Evolutionary conservation across 176 grass and related monocot species (phyloP).

Genomic region (Juncus inflexus): DNA sequence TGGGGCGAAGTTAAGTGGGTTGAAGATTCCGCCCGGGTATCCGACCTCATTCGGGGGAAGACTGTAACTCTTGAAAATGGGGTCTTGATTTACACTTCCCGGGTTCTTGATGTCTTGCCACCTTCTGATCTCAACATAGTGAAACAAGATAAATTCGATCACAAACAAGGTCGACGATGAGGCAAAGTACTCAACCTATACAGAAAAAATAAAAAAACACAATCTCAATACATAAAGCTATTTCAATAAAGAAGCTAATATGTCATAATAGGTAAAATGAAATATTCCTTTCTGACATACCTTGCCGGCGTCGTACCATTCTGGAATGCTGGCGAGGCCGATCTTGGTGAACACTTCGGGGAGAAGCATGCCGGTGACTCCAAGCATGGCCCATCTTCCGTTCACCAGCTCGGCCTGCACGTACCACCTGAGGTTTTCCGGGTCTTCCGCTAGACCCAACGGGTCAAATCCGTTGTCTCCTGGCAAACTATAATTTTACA

Average conservation of each 20-base stretch:
- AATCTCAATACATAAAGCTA: too few relatives aligned
- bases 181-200: conserved; percentile 50
- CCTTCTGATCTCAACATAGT: conserved; percentile 80
- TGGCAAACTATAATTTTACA: conserved; percentile 30
- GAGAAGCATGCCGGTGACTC: conserved; percentile 76
- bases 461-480: conserved; percentile 85
- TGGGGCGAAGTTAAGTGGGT: conserved; percentile 72
- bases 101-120: conserved; percentile 94
- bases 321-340: conserved; percentile 51
- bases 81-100: conserved; percentile 69
- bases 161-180: conserved; percentile 79
- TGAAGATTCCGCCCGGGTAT: conserved; percentile 63
- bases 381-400: conserved; percentile 87
- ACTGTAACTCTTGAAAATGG: conserved; percentile 85
- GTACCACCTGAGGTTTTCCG: conserved; percentile 83
- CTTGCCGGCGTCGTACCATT: conserved; percentile 92
- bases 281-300: neutral
- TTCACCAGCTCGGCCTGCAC: conserved; percentile 89
- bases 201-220: too few relatives aligned
- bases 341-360: conserved; percentile 75
- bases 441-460: conserved; percentile 66
- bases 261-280: too few relatives aligned
- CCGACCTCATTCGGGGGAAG: conserved; percentile 53
- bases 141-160: conserved; percentile 79
- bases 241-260: too few relatives aligned